Evolutionary conservation across 2,329 filamentous ascomycete species (phyloP).

Genomic region (Sarocladium oryzae): DNA sequence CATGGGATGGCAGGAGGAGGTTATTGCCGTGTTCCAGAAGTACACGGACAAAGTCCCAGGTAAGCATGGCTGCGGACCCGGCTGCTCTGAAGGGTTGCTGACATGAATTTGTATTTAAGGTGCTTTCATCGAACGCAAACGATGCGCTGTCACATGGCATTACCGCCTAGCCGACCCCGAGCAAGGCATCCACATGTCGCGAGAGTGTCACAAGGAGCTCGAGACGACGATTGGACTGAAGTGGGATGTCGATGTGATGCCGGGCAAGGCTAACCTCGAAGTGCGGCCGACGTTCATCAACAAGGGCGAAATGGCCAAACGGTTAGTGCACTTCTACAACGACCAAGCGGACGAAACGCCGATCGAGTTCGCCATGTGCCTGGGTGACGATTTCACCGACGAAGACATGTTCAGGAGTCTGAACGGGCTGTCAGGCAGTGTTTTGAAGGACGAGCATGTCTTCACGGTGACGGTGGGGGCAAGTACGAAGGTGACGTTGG

Average conservation of each 20-base stretch:
- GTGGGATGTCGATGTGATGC: conserved; percentile 95
- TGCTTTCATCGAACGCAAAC: conserved; percentile 90
- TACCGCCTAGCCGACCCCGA: conserved; percentile 88
- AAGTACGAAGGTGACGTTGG: conserved; percentile 85
- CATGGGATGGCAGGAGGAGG: conserved; percentile 88
- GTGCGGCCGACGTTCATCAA: conserved; percentile 96
- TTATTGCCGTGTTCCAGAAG: conserved; percentile 76
- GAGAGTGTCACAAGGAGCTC: conserved; percentile 75
- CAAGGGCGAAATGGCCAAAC: conserved; percentile 91
- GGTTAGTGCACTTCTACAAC: conserved; percentile 69
- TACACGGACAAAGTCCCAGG: conserved; percentile 84
- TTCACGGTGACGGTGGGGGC: conserved; percentile 91
- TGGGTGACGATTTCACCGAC: conserved; percentile 94
- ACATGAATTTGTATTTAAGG: too few species aligned
- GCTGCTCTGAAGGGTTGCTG: not conserved
- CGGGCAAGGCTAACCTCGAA: conserved; percentile 92
- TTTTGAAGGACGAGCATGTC: conserved; percentile 54
- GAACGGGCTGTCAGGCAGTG: conserved; percentile 49
- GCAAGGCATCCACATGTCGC: conserved; percentile 71
- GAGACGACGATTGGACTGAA: conserved; percentile 68
- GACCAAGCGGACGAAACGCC: conserved; percentile 38
- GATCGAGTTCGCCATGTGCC: conserved; percentile 81
- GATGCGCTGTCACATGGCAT: conserved; percentile 93
- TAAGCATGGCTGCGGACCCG: conserved; percentile 36
- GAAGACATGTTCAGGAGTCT: conserved; percentile 94